Conservation (phyloP, 495 filamentous ascomycete species). For the Extremus antarcticus region DNA sequence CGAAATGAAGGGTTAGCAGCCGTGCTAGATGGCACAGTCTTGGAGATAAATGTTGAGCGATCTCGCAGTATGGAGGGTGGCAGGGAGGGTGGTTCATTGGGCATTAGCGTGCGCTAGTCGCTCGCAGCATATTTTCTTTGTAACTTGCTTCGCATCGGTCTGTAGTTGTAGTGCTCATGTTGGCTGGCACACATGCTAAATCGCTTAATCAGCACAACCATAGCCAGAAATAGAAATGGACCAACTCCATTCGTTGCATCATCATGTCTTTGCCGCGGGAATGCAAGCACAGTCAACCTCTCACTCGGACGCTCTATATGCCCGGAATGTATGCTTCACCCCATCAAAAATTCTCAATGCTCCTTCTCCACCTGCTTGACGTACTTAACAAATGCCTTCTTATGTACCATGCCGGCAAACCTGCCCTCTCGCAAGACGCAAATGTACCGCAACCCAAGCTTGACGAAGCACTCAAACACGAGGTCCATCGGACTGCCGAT, state of each 20-base stretch:
- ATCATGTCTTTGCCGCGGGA: too few species aligned
- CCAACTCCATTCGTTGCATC: too few species aligned
- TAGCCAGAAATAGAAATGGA: too few species aligned
- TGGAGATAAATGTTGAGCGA: too few species aligned
- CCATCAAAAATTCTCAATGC: neutral
- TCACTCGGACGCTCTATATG: neutral
- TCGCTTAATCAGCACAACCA: too few species aligned
- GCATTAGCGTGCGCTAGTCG: neutral
- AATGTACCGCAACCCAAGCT: conserved; percentile 83
- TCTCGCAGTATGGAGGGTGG: too few species aligned
- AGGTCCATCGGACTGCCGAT: conserved; percentile 86
- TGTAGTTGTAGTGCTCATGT: neutral
- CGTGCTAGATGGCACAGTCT: too few species aligned
- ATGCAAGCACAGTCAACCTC: too few species aligned
- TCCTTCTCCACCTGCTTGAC: conserved; percentile 60
- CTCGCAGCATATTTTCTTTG: neutral
- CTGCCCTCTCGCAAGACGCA: conserved; percentile 76
- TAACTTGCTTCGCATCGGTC: neutral
- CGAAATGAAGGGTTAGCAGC: too few species aligned
- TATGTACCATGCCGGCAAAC: conserved; percentile 86
- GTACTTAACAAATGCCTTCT: conserved; percentile 94
- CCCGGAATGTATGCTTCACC: too few species aligned
- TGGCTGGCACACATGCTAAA: too few species aligned
- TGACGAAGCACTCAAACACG: conserved; percentile 94
- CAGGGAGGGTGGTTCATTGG: too few species aligned